phyloP scores from a whole-genome alignment of 2,329 filamentous ascomycete species.

The Zymoseptoria passerinii region DNA sequence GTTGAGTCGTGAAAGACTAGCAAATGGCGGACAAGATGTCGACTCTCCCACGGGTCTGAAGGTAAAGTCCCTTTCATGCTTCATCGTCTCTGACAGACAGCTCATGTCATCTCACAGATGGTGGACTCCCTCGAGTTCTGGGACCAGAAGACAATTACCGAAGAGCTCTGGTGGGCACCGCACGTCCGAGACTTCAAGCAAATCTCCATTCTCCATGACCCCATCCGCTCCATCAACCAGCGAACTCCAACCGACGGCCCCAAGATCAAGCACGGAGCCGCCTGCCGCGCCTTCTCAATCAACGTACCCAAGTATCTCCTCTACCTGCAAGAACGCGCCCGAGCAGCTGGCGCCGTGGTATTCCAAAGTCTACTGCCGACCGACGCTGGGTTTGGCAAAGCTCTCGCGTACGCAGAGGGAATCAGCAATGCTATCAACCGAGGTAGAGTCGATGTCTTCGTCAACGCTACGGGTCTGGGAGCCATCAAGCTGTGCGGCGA shows the following conservation, averaged over 20 bases:
- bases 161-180: slow-evolving; percentile 33
- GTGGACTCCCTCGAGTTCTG: slow-evolving; percentile 25
- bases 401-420: slow-evolving; percentile 24
- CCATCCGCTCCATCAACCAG: slow-evolving; percentile 17
- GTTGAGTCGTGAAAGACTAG: slow-evolving; percentile 24
- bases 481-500: slow-evolving; percentile 33
- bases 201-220: slow-evolving; percentile 12
- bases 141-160: slow-evolving; percentile 16
- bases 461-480: slow-evolving; percentile 39
- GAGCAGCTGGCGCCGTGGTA: slow-evolving; percentile 20
- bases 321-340: slow-evolving; percentile 28
- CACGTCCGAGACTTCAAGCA: slow-evolving; percentile 30
- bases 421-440: slow-evolving; percentile 8
- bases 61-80: slow-evolving; percentile 4
- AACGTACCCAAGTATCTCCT: slow-evolving; percentile 33
- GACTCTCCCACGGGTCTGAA: slow-evolving; percentile 18
- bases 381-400: slow-evolving; percentile 20
- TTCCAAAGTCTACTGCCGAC: slow-evolving; percentile 27
- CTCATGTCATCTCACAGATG: slow-evolving; percentile 6
- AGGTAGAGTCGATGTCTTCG: slow-evolving; percentile 22
- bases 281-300: slow-evolving; percentile 31
- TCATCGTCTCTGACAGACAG: neutral
- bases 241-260: slow-evolving; percentile 16
- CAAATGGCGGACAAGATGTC: neutral
- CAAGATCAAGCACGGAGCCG: slow-evolving; percentile 21